Conservation (phyloP, 164 flowering plant genomes). For the Chimonanthus salicifolius region DNA sequence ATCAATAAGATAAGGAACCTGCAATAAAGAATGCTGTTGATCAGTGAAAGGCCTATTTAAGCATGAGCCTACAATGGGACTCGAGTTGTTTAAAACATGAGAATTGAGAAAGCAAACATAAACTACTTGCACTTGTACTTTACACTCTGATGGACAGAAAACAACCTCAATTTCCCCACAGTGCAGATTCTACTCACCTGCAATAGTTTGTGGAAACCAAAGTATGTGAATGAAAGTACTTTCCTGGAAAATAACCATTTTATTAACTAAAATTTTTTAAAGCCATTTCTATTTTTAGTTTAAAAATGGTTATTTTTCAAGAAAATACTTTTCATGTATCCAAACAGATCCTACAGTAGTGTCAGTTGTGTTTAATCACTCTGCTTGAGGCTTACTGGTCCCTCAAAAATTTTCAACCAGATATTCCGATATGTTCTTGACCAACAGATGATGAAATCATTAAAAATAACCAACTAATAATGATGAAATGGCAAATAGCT, state of each 20-base stretch:
- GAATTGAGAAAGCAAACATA: neutral
- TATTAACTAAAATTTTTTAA: no score
- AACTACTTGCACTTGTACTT: neutral
- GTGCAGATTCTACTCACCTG: neutral
- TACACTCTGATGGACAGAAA: neutral
- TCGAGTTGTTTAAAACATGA: neutral
- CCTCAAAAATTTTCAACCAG: no score
- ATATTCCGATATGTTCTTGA: no score
- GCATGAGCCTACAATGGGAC: neutral
- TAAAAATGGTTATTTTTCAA: no score
- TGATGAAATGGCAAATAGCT: neutral
- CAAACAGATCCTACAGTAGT: no score
- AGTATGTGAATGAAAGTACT: no score
- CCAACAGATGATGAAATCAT: no score
- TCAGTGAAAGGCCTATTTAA: neutral
- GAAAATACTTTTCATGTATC: no score
- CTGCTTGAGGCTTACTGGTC: neutral
- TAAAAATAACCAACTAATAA: no score
- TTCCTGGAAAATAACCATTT: no score
- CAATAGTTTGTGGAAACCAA: neutral
- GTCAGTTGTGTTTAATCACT: neutral
- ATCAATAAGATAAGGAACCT: conserved; percentile 74
- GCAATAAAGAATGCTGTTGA: conserved; percentile 6
- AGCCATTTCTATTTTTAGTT: no score
- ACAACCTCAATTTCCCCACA: neutral